Percentiles rank a stretch among this genome's conserved stretches.
Evolutionary conservation across 2,329 filamentous ascomycete species (phyloP).

Genomic region (Colletotrichum lupini): DNA sequence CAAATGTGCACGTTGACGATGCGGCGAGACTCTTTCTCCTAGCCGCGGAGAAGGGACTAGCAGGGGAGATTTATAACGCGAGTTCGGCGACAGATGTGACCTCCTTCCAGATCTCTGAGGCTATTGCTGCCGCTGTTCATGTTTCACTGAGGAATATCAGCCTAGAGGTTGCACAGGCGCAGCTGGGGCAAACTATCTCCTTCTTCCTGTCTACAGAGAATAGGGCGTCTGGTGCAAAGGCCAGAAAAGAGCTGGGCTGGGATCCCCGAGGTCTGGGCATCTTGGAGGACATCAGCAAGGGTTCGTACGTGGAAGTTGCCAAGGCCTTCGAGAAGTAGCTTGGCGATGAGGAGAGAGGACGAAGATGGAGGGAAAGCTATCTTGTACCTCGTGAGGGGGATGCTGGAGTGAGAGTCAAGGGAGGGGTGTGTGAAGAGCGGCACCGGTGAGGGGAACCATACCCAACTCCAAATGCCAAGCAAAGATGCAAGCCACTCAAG

Average conservation of each 20-base stretch:
- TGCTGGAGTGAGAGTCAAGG: not conserved
- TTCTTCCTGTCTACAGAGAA: conserved; percentile 47
- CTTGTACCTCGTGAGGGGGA: not conserved
- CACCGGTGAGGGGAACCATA: not conserved
- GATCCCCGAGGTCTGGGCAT: conserved; percentile 45
- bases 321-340: conserved; percentile 24
- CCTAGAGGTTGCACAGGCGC: conserved; percentile 38
- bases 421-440: not conserved
- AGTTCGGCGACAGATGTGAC: conserved; percentile 45
- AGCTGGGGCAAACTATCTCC: conserved; percentile 46
- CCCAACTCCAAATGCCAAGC: not conserved
- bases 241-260: conserved; percentile 52
- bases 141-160: conserved; percentile 39
- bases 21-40: conserved; percentile 53
- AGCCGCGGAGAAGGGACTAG: conserved; percentile 45
- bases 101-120: conserved; percentile 41
- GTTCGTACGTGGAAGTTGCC: conserved; percentile 41
- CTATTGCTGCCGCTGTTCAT: conserved; percentile 39
- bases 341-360: not conserved
- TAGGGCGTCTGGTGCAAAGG: conserved; percentile 49
- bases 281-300: conserved; percentile 45
- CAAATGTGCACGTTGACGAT: conserved; percentile 54
- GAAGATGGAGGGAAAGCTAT: not conserved
- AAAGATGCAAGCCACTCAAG: not conserved
- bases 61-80: conserved; percentile 49